Percentiles rank a stretch among this genome's conserved stretches.
Evolutionary conservation across 2,329 filamentous ascomycete genomes (phyloP).

Genomic region (Podosphaera aphanis): DNA sequence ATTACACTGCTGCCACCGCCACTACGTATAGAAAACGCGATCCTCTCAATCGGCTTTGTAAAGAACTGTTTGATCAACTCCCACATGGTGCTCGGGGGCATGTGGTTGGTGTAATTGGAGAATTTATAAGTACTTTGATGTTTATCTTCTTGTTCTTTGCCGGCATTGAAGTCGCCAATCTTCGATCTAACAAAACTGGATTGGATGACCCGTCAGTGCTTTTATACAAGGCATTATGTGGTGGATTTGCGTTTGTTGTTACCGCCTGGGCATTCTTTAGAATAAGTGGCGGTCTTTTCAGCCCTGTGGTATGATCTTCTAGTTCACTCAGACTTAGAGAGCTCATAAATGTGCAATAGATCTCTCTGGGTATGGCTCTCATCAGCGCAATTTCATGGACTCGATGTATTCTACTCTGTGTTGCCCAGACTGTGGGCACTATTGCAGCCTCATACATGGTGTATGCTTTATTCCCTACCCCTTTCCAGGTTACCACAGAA

Average conservation of each 20-base stretch:
- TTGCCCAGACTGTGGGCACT: conserved; percentile 16
- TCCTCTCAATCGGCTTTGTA: conserved; percentile 7
- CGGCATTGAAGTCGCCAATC: conserved; percentile 9
- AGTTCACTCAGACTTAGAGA: neutral
- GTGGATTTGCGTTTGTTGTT: conserved; percentile 19
- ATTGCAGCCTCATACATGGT: conserved; percentile 21
- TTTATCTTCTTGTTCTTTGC: conserved; percentile 15
- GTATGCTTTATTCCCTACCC: conserved; percentile 21
- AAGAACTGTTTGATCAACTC: conserved; percentile 5
- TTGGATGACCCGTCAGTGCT: conserved; percentile 11
- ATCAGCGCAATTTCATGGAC: conserved; percentile 17
- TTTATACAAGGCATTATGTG: conserved; percentile 13
- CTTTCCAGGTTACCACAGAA: conserved; percentile 20
- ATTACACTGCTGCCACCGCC: conserved; percentile 1
- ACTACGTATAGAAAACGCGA: conserved; percentile 4
- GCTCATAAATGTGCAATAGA: conserved; percentile 5
- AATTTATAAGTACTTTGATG: conserved; percentile 27
- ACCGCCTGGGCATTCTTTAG: conserved; percentile 25
- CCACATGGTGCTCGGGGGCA: conserved; percentile 18
- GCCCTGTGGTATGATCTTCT: conserved; percentile 20
- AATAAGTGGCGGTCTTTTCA: conserved; percentile 27
- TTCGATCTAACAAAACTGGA: conserved; percentile 14
- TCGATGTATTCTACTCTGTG: conserved; percentile 14
- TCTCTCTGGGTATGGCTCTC: conserved; percentile 18
- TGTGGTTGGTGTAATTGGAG: conserved; percentile 23